Percentiles rank a stretch among this genome's conserved stretches.
phyloP scores from a whole-genome alignment of 2,329 filamentous ascomycete genomes.

The Diplocarpon mali region DNA sequence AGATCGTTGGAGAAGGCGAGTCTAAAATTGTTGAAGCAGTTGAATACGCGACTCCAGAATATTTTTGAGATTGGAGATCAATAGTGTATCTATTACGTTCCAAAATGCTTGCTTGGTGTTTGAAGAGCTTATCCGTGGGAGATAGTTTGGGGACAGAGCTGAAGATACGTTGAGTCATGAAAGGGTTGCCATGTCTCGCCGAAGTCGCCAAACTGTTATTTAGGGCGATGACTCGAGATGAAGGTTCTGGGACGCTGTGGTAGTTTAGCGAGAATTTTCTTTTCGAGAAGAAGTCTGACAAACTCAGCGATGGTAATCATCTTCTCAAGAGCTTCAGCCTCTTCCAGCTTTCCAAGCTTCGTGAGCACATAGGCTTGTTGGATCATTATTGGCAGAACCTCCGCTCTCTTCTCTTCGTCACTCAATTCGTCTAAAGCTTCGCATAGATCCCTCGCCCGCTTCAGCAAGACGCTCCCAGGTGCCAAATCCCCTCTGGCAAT shows the following conservation, averaged over 20 bases:
- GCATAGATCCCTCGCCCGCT: conserved; percentile 60
- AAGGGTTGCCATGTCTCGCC: conserved; percentile 48
- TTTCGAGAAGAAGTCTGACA: conserved; percentile 25
- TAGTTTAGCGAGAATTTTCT: conserved; percentile 22
- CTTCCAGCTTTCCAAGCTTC: conserved; percentile 51
- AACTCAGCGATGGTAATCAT: conserved; percentile 53
- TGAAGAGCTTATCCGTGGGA: conserved; percentile 55
- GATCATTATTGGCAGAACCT: conserved; percentile 63
- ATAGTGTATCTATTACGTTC: conserved; percentile 53
- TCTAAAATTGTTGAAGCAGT: conserved; percentile 35
- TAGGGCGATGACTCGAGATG: conserved; percentile 54
- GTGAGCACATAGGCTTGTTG: conserved; percentile 66
- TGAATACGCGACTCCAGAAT: conserved; percentile 43
- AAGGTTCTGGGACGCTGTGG: conserved; percentile 51
- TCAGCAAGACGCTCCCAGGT: conserved; percentile 55
- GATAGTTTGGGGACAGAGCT: conserved; percentile 41
- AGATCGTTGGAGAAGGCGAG: conserved; percentile 36
- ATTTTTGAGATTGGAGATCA: conserved; percentile 57
- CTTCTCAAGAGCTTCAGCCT: conserved; percentile 52
- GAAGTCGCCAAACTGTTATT: conserved; percentile 47
- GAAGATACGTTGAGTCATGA: conserved; percentile 51
- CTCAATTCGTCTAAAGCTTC: conserved; percentile 61
- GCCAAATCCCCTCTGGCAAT: conserved; percentile 58
- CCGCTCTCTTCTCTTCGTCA: conserved; percentile 62
- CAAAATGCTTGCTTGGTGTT: conserved; percentile 54